phyloP scores from a whole-genome alignment of 805 yeast genomes.

The Wickerhamiella parazyma region DNA sequence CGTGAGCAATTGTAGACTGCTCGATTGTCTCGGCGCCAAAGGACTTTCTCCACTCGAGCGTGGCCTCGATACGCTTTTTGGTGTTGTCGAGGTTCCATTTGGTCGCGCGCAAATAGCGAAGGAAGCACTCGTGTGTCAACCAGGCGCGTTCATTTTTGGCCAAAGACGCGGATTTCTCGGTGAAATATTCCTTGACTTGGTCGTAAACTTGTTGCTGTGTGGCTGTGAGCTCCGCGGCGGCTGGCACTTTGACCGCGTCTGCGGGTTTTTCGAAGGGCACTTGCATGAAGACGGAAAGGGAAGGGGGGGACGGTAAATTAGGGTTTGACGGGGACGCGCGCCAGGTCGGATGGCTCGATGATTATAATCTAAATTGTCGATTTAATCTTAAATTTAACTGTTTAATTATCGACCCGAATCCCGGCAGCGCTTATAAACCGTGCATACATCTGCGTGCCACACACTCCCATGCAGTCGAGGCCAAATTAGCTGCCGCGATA shows the following conservation, averaged over 20 bases:
- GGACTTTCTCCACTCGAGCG: conserved; percentile 87
- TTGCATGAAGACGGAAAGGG: not conserved
- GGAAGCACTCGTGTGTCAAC: conserved; percentile 83
- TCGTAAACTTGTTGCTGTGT: conserved; percentile 49
- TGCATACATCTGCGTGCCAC: not conserved
- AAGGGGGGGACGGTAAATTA: not conserved
- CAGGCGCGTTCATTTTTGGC: conserved; percentile 63
- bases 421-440: not conserved
- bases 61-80: conserved; percentile 55
- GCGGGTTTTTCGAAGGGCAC: conserved; percentile 49
- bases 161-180: conserved; percentile 28
- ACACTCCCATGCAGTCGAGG: too few relatives aligned
- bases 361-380: not conserved
- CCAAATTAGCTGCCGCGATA: conserved; percentile 72
- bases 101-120: conserved; percentile 85
- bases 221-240: conserved; percentile 32
- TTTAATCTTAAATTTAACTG: not conserved
- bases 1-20: conserved; percentile 33
- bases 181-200: conserved; percentile 51
- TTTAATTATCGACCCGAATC: too few relatives aligned
- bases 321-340: too few relatives aligned
- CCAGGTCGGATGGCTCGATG: too few relatives aligned
- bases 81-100: conserved; percentile 73
- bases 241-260: conserved; percentile 37
- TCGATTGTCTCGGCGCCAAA: conserved; percentile 48